Percentiles rank a stretch among this genome's conserved stretches.
These are phyloP conservation scores for Amaranthus hypochondriacus DNA, from an alignment of 148 eudicot genomes.

Conservation along the genomic window DNA sequence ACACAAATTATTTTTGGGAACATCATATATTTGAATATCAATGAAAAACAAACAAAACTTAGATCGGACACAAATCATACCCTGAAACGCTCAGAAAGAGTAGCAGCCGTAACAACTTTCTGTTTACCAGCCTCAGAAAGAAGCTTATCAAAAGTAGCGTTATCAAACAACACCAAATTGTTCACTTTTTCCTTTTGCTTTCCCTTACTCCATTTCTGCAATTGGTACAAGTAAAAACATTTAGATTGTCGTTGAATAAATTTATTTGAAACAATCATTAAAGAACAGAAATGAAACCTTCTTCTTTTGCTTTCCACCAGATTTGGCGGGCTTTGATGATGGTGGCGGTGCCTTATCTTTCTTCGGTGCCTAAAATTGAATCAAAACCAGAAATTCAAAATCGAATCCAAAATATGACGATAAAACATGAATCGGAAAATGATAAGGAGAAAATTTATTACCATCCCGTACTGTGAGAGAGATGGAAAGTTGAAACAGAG, in stretches of 20 bases:
- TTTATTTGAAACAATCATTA: background rate
- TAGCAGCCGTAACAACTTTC: slow-evolving; percentile 11
- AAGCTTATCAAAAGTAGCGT: slow-evolving; percentile 37
- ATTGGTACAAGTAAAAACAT: background rate
- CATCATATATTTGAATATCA: no score
- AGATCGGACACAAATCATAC: slow-evolving; percentile 26
- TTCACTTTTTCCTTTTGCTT: background rate
- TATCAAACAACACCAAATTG: background rate
- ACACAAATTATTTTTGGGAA: no score
- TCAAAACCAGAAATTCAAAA: background rate
- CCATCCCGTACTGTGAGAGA: no score
- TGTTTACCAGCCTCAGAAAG: slow-evolving; percentile 66
- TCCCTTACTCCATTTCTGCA: background rate
- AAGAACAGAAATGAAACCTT: slow-evolving; percentile 39
- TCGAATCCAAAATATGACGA: no score
- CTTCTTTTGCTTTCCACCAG: slow-evolving; percentile 99
- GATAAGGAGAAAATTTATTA: no score
- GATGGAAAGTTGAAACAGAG: no score
- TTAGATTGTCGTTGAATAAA: background rate
- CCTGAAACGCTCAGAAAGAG: background rate
- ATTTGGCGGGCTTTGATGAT: slow-evolving; percentile 89
- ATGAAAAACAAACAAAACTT: background rate
- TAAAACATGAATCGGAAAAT: no score
- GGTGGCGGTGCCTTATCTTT: slow-evolving; percentile 80
- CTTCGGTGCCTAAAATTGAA: slow-evolving; percentile 66